Evolutionary conservation across 768 basidiomycete genomes (phyloP), one percentile per base, ranked within the genome.

Genomic region (Termitomyces sp.): DNA sequence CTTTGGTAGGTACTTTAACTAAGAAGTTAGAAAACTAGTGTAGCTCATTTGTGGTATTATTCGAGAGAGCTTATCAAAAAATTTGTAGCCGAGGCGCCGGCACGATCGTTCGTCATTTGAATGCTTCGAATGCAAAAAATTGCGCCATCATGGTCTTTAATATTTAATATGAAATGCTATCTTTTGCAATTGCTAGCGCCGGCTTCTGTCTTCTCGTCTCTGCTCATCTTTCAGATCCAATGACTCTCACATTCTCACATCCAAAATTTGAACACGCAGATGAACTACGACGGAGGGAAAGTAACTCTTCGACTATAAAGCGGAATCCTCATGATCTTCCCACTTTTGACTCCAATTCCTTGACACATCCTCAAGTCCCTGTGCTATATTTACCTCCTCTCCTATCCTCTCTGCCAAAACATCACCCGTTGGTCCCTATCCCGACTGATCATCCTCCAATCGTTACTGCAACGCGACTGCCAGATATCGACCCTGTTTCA

Each of bases 351-450:
- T 63, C 69, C 6, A 63, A 66, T 35, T 72, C 69, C 53, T 61
- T 74, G 32, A 67, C 68, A 44, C 69, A 67, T n/a, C 78, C 71
- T 26, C 61, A 69, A 26, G 64, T 69, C 3, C 82, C 85, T 5
- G 76, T 93, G 44, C 75, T 95, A 26, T 95, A 93, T 69, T 82
- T 94, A 20, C 94, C 92, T 3, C 94, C 92, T 2, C 77, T 94
- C 16, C 78, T 95, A 20, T 94, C 92, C 1, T 88, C 86, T 26
- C 77, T 92, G 0, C 90, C 89, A 10, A 69, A 72, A 26, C 70
- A 71, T 33, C 59, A 80, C 38, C 64, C 72, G 22, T 62, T 64
- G 59, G 67, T 57, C 24, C 63, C 60, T 47, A 13, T 76, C 49
- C 61, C 69, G 6, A 54, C 65, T 12, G 67, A 73, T 2, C 66